Percentiles rank a stretch among this genome's conserved stretches.
Evolutionary conservation across 768 basidiomycete genomes (phyloP).

Genomic region (Podaxis sp.): DNA sequence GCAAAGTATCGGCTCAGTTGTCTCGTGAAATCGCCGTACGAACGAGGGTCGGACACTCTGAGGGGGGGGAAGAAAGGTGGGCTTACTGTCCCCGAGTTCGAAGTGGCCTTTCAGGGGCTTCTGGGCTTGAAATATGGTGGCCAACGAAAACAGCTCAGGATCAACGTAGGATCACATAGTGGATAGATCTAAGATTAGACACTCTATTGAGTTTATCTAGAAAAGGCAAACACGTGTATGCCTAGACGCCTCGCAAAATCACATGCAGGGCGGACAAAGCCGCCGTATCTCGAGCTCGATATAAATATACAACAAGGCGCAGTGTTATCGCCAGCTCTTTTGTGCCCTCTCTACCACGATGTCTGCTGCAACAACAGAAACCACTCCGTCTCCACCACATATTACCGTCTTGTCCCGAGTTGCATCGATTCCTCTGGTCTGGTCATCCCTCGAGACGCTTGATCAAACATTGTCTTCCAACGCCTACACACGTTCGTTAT

Average conservation of each 20-base stretch:
- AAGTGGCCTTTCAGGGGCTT: too few species aligned
- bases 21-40: too few species aligned
- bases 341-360: conserved; percentile 18
- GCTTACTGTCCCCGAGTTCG: too few species aligned
- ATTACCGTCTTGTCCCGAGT: conserved; percentile 64
- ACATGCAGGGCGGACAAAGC: not conserved
- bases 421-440: conserved; percentile 72
- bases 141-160: not conserved
- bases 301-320: not conserved
- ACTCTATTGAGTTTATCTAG: not conserved
- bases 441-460: conserved; percentile 59
- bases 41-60: too few species aligned
- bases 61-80: too few species aligned
- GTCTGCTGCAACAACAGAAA: conserved; percentile 27
- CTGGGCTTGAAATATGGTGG: too few species aligned
- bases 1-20: too few species aligned
- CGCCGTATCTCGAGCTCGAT: not conserved
- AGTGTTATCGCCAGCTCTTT: not conserved
- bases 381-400: conserved; percentile 42
- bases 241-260: not conserved
- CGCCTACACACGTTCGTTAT: conserved; percentile 61
- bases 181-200: not conserved
- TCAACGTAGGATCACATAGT: not conserved
- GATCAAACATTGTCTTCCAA: conserved; percentile 60
- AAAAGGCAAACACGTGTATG: not conserved